These are phyloP conservation scores for Zopfia rhizophila DNA, from an alignment of 2,329 filamentous ascomycete genomes.

Conservation along the genomic window DNA sequence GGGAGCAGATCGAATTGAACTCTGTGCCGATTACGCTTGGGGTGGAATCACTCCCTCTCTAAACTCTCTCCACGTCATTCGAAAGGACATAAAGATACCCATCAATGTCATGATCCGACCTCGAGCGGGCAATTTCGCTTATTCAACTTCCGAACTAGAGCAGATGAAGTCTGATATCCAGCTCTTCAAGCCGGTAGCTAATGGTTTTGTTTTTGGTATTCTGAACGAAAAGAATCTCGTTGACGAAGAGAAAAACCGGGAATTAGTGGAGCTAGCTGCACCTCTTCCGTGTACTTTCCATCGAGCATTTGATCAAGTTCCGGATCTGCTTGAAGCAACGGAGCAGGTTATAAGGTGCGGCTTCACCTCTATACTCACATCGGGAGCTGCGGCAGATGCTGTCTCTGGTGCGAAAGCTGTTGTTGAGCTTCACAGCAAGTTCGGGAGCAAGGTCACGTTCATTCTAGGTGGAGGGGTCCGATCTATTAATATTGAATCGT, in stretches of 20 bases:
- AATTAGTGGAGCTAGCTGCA: slow-evolving; percentile 55
- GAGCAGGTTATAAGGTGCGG: slow-evolving; percentile 55
- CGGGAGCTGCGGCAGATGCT: slow-evolving; percentile 54
- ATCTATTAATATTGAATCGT: slow-evolving; percentile 52
- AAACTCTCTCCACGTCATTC: slow-evolving; percentile 36
- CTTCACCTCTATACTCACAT: slow-evolving; percentile 61
- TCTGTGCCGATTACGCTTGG: slow-evolving; percentile 54
- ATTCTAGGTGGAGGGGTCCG: slow-evolving; percentile 65
- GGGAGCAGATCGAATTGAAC: slow-evolving; percentile 64
- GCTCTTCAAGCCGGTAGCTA: slow-evolving; percentile 48
- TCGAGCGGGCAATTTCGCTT: slow-evolving; percentile 58
- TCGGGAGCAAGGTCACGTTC: slow-evolving; percentile 51
- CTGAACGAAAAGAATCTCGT: slow-evolving; percentile 47
- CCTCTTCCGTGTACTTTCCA: slow-evolving; percentile 65
- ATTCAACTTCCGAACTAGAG: slow-evolving; percentile 53
- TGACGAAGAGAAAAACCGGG: slow-evolving; percentile 53
- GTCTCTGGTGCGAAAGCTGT: slow-evolving; percentile 49
- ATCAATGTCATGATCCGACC: slow-evolving; percentile 66
- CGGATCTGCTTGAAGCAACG: slow-evolving; percentile 41
- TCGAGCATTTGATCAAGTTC: slow-evolving; percentile 61
- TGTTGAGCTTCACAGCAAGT: slow-evolving; percentile 38
- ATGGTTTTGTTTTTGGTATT: slow-evolving; percentile 65
- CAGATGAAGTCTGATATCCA: slow-evolving; percentile 56
- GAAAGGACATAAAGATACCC: slow-evolving; percentile 47
- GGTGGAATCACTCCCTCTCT: slow-evolving; percentile 57